Percentiles rank a stretch among this genome's conserved stretches.
Evolutionary conservation across 176 grass and related monocot genomes (phyloP).

Genomic region (Musa schizocarpa): DNA sequence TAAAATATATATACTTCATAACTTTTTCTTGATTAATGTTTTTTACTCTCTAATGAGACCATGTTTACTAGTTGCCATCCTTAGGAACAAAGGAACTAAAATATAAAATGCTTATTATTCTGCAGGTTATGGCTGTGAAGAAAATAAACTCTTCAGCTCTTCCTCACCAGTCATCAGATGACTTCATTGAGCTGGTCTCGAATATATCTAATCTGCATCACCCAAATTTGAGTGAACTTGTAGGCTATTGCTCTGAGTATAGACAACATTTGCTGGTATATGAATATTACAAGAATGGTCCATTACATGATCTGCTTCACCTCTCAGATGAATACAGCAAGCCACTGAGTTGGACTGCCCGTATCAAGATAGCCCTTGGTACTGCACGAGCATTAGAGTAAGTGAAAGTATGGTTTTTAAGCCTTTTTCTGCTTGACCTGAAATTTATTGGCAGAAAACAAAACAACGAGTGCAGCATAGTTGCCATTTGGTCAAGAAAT

Average conservation of each 20-base stretch:
- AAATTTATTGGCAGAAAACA: not conserved
- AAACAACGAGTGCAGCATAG: not conserved
- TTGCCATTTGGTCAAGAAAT: not conserved
- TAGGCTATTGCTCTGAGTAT: slow-evolving; percentile 90
- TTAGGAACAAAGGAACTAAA: not conserved
- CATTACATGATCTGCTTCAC: slow-evolving; percentile 83
- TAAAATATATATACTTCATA: no score
- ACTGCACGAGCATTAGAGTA: slow-evolving; percentile 90
- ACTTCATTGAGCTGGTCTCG: slow-evolving; percentile 71
- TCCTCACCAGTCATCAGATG: slow-evolving; percentile 64
- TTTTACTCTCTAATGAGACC: no score
- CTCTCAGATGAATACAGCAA: slow-evolving; percentile 75
- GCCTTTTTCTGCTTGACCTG: not conserved
- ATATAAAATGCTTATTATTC: slow-evolving; percentile 3
- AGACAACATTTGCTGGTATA: slow-evolving; percentile 88
- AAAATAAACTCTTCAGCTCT: slow-evolving; percentile 70
- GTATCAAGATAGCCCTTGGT: slow-evolving; percentile 92
- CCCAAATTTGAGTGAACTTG: slow-evolving; percentile 73
- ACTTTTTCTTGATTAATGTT: no score
- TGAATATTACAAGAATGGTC: slow-evolving; percentile 77
- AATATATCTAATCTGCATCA: slow-evolving; percentile 65
- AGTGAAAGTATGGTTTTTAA: slow-evolving; percentile 21
- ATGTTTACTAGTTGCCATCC: not conserved
- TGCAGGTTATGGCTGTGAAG: slow-evolving; percentile 85
- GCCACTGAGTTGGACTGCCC: slow-evolving; percentile 74